phyloP scores from a whole-genome alignment of 768 basidiomycete species.

The Panaeolus papilionaceus region DNA sequence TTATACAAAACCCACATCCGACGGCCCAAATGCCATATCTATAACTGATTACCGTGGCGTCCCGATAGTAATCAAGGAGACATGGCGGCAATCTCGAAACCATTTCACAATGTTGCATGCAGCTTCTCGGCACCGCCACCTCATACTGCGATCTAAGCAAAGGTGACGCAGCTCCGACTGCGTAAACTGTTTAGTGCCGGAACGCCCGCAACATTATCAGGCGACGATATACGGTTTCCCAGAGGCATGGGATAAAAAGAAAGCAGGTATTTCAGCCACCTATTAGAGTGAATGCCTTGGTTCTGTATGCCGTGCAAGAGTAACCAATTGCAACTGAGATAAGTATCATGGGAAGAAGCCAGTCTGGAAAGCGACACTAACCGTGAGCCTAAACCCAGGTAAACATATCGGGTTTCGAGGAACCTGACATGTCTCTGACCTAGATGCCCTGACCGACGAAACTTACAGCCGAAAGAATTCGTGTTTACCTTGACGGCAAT shows the following conservation, averaged over 20 bases:
- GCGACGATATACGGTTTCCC: neutral
- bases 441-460: neutral
- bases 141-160: slow-evolving; percentile 19
- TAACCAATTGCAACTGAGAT: neutral
- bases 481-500: neutral
- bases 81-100: slow-evolving; percentile 14
- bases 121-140: slow-evolving; percentile 25
- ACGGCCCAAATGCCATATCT: slow-evolving; percentile 10
- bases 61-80: slow-evolving; percentile 11
- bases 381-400: slow-evolving; percentile 10
- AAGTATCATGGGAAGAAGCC: neutral
- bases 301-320: neutral
- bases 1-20: slow-evolving; percentile 6
- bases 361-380: neutral
- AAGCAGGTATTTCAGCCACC: neutral
- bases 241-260: slow-evolving; percentile 3
- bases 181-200: neutral
- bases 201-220: neutral
- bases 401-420: neutral
- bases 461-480: neutral
- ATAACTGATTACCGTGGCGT: slow-evolving; percentile 9
- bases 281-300: neutral
- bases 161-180: slow-evolving; percentile 6
- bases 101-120: slow-evolving; percentile 16
- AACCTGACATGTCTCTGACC: neutral